Percentiles rank a stretch among this genome's conserved stretches.
Conservation (phyloP, 257 asterid genomes). For the Primulina tabacum region DNA sequence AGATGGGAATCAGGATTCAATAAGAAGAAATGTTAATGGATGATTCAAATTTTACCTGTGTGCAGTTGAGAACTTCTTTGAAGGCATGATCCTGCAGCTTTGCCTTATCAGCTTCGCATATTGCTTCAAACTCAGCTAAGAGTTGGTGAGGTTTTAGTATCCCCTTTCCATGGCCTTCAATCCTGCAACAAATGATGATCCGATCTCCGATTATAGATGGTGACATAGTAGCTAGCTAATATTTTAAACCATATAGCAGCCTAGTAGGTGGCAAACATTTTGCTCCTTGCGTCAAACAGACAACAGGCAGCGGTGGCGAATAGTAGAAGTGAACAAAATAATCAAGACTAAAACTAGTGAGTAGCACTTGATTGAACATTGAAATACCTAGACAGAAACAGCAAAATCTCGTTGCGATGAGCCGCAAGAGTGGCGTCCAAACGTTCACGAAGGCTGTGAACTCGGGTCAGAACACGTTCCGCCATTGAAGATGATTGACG, state of each 20-base stretch:
- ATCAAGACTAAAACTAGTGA: too few relatives aligned
- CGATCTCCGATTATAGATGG: too few relatives aligned
- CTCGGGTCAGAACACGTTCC: slow-evolving; percentile 77
- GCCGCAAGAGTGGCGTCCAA: slow-evolving; percentile 80
- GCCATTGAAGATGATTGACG: slow-evolving; percentile 50
- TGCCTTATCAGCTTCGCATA: slow-evolving; percentile 42
- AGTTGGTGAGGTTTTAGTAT: slow-evolving; percentile 86
- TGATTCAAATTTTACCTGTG: slow-evolving; percentile 46
- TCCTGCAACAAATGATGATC: slow-evolving; percentile 35
- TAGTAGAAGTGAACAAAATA: neutral
- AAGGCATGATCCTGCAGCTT: slow-evolving; percentile 70
- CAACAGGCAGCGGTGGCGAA: too few relatives aligned
- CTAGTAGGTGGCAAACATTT: neutral
- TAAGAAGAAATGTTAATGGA: neutral
- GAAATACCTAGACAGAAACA: slow-evolving; percentile 60
- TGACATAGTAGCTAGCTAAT: neutral
- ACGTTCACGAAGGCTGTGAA: slow-evolving; percentile 92
- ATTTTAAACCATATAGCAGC: too few relatives aligned
- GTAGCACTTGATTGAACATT: neutral
- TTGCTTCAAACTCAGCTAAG: slow-evolving; percentile 70
- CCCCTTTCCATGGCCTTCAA: slow-evolving; percentile 84
- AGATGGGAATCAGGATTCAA: neutral
- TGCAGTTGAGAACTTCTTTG: slow-evolving; percentile 64
- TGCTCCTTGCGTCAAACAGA: too few relatives aligned
- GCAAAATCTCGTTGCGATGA: slow-evolving; percentile 68